These are phyloP conservation scores for Udeniomyces megalosporus DNA, from an alignment of 768 basidiomycete genomes.

Conservation along the genomic window DNA sequence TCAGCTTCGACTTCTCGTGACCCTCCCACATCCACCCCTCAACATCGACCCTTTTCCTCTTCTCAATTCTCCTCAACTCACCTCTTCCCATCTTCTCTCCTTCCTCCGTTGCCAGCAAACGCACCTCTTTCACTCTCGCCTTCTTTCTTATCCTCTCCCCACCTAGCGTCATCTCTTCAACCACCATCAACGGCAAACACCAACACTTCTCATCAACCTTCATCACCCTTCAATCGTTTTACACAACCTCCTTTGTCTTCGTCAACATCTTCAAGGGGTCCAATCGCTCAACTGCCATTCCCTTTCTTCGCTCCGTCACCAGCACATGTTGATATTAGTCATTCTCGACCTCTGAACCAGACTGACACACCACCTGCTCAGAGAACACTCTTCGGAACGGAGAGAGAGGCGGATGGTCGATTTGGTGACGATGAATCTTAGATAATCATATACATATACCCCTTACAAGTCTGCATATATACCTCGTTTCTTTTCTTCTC, in stretches of 20 bases:
- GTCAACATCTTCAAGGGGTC: too few relatives aligned
- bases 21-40: too few relatives aligned
- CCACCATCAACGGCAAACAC: neutral
- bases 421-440: neutral
- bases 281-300: neutral
- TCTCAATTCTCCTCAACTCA: neutral
- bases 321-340: too few relatives aligned
- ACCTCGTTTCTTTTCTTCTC: neutral
- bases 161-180: too few relatives aligned
- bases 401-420: constrained; percentile 1
- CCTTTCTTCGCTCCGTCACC: neutral
- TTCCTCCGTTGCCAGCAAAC: neutral
- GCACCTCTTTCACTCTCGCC: neutral
- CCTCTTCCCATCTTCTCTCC: neutral
- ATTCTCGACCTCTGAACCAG: too few relatives aligned
- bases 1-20: neutral
- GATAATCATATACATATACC: too few relatives aligned
- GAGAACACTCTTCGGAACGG: neutral
- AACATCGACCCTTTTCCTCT: neutral
- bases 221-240: too few relatives aligned
- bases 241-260: too few relatives aligned
- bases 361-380: constrained; percentile 2
- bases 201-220: neutral
- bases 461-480: too few relatives aligned
- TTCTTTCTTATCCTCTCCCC: neutral